A percentile compares a stretch with the other conserved stretches of the same genome.
Conservation (phyloP, 2,329 filamentous ascomycete genomes). For the Sclerotinia trifoliorum region DNA sequence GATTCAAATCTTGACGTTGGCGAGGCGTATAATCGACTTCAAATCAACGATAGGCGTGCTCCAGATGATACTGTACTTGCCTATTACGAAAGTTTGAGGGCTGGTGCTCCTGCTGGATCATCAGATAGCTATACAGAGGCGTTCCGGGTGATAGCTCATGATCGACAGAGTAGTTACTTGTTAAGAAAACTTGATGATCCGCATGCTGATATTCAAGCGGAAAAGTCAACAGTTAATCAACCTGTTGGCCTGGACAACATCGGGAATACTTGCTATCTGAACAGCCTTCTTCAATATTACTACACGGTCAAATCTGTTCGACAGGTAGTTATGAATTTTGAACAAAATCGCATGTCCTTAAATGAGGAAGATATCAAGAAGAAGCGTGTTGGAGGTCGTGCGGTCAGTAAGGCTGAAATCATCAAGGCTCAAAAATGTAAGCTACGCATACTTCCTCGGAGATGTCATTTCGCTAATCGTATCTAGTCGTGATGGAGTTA, state of each 20-base stretch:
- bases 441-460: constrained; percentile 41
- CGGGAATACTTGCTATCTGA: constrained; percentile 96
- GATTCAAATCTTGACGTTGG: constrained; percentile 32
- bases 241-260: constrained; percentile 91
- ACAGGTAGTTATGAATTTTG: constrained; percentile 74
- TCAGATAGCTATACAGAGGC: constrained; percentile 39
- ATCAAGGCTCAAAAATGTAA: constrained; percentile 69
- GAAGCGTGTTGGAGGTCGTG: constrained; percentile 74
- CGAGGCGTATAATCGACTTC: constrained; percentile 40
- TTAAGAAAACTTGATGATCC: constrained; percentile 40
- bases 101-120: constrained; percentile 35
- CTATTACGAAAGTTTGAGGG: constrained; percentile 38
- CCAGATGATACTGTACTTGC: constrained; percentile 39
- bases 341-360: constrained; percentile 66
- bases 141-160: constrained; percentile 37
- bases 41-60: constrained; percentile 33
- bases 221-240: constrained; percentile 48
- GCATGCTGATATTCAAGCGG: constrained; percentile 36
- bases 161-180: constrained; percentile 38
- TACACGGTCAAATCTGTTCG: constrained; percentile 83
- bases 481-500: constrained; percentile 71
- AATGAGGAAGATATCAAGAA: constrained; percentile 60
- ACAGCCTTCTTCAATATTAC: constrained; percentile 93
- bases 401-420: constrained; percentile 58
- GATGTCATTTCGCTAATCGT: constrained; percentile 18